phyloP scores from a whole-genome alignment of 2,329 filamentous ascomycete genomes.

The Fusarium sambucinum region DNA sequence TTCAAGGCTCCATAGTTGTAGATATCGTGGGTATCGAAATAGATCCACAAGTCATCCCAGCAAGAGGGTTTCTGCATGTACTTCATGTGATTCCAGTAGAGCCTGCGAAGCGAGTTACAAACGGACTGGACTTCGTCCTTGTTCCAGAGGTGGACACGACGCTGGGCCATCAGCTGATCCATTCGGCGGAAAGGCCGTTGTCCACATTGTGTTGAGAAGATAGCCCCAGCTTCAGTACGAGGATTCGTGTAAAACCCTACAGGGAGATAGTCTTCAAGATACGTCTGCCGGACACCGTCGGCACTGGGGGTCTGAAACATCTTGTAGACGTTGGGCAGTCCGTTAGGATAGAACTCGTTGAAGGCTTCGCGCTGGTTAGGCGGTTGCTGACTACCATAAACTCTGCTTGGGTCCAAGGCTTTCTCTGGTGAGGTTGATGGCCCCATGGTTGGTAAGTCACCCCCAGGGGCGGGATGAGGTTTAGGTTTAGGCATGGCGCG shows the following conservation, averaged over 20 bases:
- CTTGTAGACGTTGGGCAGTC: conserved; percentile 52
- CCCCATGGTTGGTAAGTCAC: conserved; percentile 21
- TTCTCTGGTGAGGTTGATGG: conserved; percentile 31
- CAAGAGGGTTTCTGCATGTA: conserved; percentile 48
- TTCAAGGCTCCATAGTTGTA: conserved; percentile 62
- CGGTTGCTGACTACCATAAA: conserved; percentile 43
- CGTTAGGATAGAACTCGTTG: conserved; percentile 52
- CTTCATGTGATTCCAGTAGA: conserved; percentile 54
- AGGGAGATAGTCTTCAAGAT: conserved; percentile 54
- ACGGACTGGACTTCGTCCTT: conserved; percentile 55
- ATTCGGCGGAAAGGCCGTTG: conserved; percentile 48
- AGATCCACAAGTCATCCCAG: conserved; percentile 60
- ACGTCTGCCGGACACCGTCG: conserved; percentile 46
- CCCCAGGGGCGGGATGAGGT: conserved; percentile 8
- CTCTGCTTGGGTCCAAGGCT: conserved; percentile 37
- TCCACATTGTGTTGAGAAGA: conserved; percentile 57
- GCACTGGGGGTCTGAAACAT: conserved; percentile 48
- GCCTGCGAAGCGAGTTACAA: conserved; percentile 56
- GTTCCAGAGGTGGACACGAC: conserved; percentile 55
- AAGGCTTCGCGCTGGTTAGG: conserved; percentile 46
- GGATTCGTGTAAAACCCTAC: conserved; percentile 55
- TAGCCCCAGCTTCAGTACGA: conserved; percentile 48
- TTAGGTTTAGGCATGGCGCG: conserved; percentile 36
- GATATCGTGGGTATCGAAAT: conserved; percentile 62
- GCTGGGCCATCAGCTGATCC: conserved; percentile 46